phyloP scores from a whole-genome alignment of 2,329 filamentous ascomycete genomes.

The Xylaria sp. region DNA sequence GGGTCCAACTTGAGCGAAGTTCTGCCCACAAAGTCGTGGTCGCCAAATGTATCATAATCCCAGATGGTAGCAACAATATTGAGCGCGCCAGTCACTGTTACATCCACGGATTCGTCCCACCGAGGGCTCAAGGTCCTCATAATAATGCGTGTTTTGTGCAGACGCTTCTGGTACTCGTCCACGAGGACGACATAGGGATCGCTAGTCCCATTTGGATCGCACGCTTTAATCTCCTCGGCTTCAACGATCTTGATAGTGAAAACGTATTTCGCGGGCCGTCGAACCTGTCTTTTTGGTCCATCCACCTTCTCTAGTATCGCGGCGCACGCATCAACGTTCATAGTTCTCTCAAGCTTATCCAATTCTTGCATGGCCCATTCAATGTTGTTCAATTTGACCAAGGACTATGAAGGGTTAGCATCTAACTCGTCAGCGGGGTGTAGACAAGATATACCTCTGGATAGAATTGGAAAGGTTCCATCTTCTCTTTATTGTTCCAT shows the following conservation, averaged over 20 bases:
- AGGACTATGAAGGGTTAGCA: conserved; percentile 66
- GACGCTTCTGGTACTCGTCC: conserved; percentile 95
- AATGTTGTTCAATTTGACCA: conserved; percentile 97
- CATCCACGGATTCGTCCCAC: conserved; percentile 97
- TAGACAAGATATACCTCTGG: conserved; percentile 68
- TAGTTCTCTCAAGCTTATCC: conserved; percentile 84
- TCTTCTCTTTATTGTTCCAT: conserved; percentile 88
- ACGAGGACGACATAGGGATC: conserved; percentile 97
- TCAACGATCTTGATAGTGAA: conserved; percentile 99
- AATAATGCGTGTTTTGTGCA: conserved; percentile 92
- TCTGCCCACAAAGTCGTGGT: conserved; percentile 95
- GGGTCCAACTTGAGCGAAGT: conserved; percentile 99
- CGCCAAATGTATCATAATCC: conserved; percentile 97
- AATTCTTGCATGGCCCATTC: conserved; percentile 93
- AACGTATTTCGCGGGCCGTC: conserved; percentile 84
- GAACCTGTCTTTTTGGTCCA: conserved; percentile 68
- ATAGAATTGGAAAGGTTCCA: conserved; percentile 96
- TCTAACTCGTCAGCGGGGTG: neutral
- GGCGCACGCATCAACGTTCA: conserved; percentile 91
- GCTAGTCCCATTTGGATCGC: conserved; percentile 90
- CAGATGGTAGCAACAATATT: conserved; percentile 97
- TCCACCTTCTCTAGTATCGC: conserved; percentile 77
- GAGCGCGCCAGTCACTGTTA: conserved; percentile 87
- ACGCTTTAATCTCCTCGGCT: conserved; percentile 97
- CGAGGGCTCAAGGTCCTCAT: conserved; percentile 89